These are phyloP conservation scores for Pittosporum tobira DNA, from an alignment of 129 eudicot species.

Conservation along the genomic window DNA sequence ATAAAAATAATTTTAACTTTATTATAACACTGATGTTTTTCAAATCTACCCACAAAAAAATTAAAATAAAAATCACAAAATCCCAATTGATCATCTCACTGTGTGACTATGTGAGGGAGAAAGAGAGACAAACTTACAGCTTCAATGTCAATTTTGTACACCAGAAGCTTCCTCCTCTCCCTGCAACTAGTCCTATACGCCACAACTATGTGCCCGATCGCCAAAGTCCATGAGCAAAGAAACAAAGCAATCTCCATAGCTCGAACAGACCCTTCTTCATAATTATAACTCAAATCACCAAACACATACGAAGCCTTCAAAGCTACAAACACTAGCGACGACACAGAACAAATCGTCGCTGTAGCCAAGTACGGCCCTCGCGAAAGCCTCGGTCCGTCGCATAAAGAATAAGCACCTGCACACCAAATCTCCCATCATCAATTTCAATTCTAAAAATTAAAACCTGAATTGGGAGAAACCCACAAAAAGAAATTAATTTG, in stretches of 20 bases:
- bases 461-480: background rate
- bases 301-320: constrained; percentile 75
- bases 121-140: constrained; percentile 58
- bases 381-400: constrained; percentile 88
- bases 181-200: constrained; percentile 91
- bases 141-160: constrained; percentile 88
- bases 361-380: constrained; percentile 73
- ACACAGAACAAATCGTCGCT: constrained; percentile 66
- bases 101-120: background rate
- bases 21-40: constrained; percentile 7
- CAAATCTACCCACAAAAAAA: no score
- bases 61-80: background rate
- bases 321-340: constrained; percentile 70
- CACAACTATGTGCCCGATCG: constrained; percentile 69
- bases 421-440: background rate
- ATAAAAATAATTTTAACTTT: background rate
- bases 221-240: constrained; percentile 49
- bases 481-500: no score
- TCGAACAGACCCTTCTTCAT: constrained; percentile 18
- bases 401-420: constrained; percentile 79
- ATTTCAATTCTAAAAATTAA: background rate
- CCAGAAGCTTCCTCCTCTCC: constrained; percentile 82
- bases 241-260: constrained; percentile 67
- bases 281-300: constrained; percentile 8
- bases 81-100: background rate